Evolutionary conservation across 73 alveolate species (phyloP).

Genomic region (Tetrahymena malaccensis): DNA sequence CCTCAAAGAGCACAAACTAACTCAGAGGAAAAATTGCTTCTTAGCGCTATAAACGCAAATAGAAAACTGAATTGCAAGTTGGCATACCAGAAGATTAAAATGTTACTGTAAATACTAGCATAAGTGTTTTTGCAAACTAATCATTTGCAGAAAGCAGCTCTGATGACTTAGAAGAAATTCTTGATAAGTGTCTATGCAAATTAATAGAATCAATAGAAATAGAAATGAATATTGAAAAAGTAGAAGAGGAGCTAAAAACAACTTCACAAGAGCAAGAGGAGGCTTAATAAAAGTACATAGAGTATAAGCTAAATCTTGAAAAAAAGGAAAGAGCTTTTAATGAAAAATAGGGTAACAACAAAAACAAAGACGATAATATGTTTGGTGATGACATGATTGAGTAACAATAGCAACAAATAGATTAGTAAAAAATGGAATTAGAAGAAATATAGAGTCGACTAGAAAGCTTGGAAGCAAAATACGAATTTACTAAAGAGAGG

Average conservation of each 20-base stretch:
- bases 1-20: not conserved
- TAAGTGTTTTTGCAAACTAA: not conserved
- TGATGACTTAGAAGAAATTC: not conserved
- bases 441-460: slow-evolving; percentile 11
- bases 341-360: not conserved
- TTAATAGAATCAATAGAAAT: not conserved
- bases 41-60: not conserved
- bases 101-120: not conserved
- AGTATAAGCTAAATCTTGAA: slow-evolving; percentile 5
- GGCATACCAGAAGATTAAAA: not conserved
- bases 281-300: not conserved
- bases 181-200: not conserved
- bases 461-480: slow-evolving; percentile 54
- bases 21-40: slow-evolving; percentile 15
- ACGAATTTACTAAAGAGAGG: slow-evolving; percentile 18
- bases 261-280: not conserved
- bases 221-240: slow-evolving; percentile 14
- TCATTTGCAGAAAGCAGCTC: not conserved
- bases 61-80: not conserved
- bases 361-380: not conserved
- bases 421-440: not conserved
- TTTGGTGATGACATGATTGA: not conserved
- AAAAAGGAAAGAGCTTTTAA: not conserved
- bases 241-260: not conserved
- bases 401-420: slow-evolving; percentile 4